These are phyloP conservation scores for Fusarium falciforme DNA, from an alignment of 2,329 filamentous ascomycete genomes.

Conservation along the genomic window DNA sequence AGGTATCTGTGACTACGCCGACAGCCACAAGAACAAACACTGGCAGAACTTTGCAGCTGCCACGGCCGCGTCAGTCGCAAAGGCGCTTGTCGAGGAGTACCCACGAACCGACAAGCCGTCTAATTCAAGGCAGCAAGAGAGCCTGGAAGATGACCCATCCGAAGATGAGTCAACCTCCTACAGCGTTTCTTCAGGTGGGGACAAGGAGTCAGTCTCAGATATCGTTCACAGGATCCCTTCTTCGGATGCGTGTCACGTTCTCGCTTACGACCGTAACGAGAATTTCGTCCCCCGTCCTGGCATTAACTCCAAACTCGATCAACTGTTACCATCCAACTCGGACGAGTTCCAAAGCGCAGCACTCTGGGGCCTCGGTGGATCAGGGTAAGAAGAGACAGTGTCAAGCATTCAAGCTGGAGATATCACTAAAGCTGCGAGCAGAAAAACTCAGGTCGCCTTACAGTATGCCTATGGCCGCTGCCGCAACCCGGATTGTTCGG, in stretches of 20 bases:
- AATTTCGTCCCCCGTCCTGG: conserved; percentile 14
- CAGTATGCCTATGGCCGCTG: conserved; percentile 48
- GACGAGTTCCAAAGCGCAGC: conserved; percentile 13
- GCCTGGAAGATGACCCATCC: no score
- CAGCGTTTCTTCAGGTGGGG: no score
- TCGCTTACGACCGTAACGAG: conserved; percentile 31
- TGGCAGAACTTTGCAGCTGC: conserved; percentile 56
- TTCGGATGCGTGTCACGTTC: neutral
- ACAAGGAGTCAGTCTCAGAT: no score
- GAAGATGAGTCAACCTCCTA: no score
- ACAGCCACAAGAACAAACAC: conserved; percentile 36
- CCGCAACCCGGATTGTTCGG: conserved; percentile 37
- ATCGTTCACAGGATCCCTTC: no score
- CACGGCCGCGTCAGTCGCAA: conserved; percentile 57
- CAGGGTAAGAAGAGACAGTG: no score
- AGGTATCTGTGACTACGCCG: conserved; percentile 51
- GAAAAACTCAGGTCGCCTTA: conserved; percentile 53
- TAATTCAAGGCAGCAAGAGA: no score
- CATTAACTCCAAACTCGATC: conserved; percentile 8
- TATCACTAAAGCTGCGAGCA: conserved; percentile 23
- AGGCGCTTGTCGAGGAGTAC: conserved; percentile 40
- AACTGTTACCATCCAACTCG: no score
- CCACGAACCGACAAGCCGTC: neutral
- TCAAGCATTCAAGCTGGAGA: neutral
- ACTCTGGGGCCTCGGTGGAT: conserved; percentile 28